These are phyloP conservation scores for Paramyrothecium sp. DNA, from an alignment of 2,329 filamentous ascomycete species.

Conservation along the genomic window DNA sequence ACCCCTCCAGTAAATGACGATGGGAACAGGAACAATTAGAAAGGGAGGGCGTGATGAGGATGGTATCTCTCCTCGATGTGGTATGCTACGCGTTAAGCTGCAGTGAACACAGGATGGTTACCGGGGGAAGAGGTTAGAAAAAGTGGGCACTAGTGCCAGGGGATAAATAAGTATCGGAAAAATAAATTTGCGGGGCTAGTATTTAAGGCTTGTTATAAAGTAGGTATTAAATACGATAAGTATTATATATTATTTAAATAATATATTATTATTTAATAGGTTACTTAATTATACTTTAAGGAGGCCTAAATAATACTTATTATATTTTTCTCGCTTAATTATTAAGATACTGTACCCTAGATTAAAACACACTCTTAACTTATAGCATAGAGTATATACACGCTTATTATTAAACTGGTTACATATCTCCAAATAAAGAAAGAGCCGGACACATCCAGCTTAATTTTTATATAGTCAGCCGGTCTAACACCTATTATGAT, in stretches of 20 bases:
- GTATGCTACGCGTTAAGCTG: neutral
- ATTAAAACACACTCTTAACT: no score
- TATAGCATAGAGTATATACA: no score
- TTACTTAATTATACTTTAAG: no score
- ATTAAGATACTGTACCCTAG: neutral
- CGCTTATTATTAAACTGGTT: no score
- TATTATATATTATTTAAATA: neutral
- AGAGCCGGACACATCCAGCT: no score
- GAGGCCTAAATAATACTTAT: no score
- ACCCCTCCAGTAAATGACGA: neutral
- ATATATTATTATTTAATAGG: no score
- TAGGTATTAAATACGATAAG: neutral
- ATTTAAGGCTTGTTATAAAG: no score
- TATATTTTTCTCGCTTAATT: neutral
- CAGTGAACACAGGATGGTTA: no score
- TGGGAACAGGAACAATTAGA: neutral
- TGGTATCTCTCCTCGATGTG: neutral
- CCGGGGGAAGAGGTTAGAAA: neutral
- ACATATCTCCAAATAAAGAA: no score
- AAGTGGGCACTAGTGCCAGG: neutral
- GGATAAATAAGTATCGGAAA: neutral
- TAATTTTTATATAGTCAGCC: no score
- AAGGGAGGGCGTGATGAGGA: neutral
- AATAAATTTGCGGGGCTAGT: constrained; percentile 2
- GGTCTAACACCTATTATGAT: no score